Base-by-base conservation (phyloP, 305 asterid species). In the Fraxinus sp. region DNA sequence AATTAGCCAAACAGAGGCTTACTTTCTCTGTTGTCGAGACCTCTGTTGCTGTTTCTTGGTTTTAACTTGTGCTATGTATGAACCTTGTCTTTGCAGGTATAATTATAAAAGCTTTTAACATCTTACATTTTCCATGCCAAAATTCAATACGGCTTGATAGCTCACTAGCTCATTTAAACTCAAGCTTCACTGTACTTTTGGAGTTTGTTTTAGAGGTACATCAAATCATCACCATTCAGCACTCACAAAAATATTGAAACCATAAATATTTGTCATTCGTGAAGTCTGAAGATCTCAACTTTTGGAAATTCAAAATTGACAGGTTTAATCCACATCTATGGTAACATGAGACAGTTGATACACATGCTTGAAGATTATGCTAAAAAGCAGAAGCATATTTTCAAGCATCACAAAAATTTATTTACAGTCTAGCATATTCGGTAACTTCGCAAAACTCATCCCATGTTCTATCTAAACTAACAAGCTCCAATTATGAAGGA, bases 161-260 rank as follows among this genome's bases (percentile, higher is more conserved):
- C 28, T 28, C 64, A 77, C 41, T 77, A 77, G 71, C 20, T 77
- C 35, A 77, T 57, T 57, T 22, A 32, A 77, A 13, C 75, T 70
- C 5, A 0, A 70, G 75, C 75, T 70, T 70, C 75, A 5, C 18
- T 13, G 37, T 70, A 13, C 39, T 70, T 70, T 70, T 28, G 75
- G 75, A 28, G 22, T 30, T 28, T 70, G 37, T 14, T 14, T 28
- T 1, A 70, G 22, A 70, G 35, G 39, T 70, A 30, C 75, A 70
- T 66, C 7, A 10, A 66, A 24, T 24, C 73, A 26, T 66, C 2
- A 64, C 14, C n/a, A 2, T 66, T 11, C 75, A 68, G 39, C 13
- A 28, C 0, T 55, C 37, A 68, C 74, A 66, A 68, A 64, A 68
- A 10, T 26, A 68, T 11, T 68, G 75, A 30, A 70, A 1, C 75